Conservation (phyloP, 2,329 filamentous ascomycete species). For the Metarhizium guizhouense region DNA sequence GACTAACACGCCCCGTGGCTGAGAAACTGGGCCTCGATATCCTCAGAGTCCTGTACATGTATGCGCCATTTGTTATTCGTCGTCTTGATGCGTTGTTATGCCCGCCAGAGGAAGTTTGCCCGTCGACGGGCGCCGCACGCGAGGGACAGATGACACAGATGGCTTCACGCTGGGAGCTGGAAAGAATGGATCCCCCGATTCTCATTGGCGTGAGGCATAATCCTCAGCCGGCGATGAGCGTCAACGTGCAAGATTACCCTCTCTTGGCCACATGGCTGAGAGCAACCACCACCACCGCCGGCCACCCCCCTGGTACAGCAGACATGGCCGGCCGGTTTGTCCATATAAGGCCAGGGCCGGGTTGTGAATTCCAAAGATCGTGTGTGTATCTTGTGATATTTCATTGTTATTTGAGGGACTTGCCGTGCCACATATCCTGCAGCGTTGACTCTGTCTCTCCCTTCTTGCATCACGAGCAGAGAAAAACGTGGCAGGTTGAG, state of each 20-base stretch:
- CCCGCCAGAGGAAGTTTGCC: neutral
- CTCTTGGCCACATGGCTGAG: neutral
- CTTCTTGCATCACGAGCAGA: neutral
- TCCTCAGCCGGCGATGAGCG: neutral
- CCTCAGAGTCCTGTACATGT: neutral
- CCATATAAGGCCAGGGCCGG: neutral
- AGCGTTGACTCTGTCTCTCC: neutral
- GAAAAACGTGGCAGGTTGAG: slow-evolving; percentile 4
- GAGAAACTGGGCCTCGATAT: neutral
- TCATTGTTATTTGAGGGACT: slow-evolving; percentile 1
- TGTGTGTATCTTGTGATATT: neutral
- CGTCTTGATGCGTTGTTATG: neutral
- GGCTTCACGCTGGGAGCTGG: no score
- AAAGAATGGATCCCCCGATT: no score
- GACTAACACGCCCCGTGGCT: neutral
- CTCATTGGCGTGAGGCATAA: neutral
- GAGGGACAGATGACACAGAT: neutral
- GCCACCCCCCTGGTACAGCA: neutral
- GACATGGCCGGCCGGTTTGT: slow-evolving; percentile 5
- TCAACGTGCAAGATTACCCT: neutral
- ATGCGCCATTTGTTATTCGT: neutral
- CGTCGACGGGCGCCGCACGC: neutral
- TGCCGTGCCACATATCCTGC: neutral
- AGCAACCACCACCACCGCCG: neutral
- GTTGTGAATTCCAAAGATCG: neutral